Base-by-base conservation (phyloP, 1,284 basidiomycete genomes). In the Peniophora sp. region DNA sequence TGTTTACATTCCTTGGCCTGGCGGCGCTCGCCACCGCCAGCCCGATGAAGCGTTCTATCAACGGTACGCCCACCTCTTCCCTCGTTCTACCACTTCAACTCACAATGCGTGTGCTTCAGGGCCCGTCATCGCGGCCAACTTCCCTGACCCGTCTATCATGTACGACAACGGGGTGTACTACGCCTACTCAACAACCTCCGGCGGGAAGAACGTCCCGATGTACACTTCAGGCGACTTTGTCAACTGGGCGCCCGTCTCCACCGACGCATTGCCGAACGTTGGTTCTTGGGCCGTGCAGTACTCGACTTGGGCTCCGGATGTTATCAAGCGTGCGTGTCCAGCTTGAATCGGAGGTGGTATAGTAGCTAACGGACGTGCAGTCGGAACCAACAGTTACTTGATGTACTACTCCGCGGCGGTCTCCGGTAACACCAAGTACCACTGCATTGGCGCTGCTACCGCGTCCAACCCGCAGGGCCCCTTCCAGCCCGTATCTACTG, bases 81-180 rank as follows among this genome's bases (percentile, higher is more conserved):
- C 12, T 12, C 12, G 27, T 12, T 6, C 27, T 6, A 6, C 5
- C 27, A 32, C 27, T 6, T 6, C 27, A 5, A 32, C 27, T 32
- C 6, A 32, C 12, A 32, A 5, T 32, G 38, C n/a, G 16, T 41
- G 14, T 24, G 36, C 59, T 5, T 45, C 19, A 3, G 58, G 58
- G 9, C 56, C 58, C 19, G 56, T 55, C 20, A 55, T 60, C 25
- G 44, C 43, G 38, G 22, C 52, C 9, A 32, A 60, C 49, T 60
- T 60, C 46, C 56, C 58, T 12, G 58, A 60, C 48, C 58, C 58
- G 9, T 47, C 52, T n/a, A 55, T 57, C 39, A 52, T 59, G n/a
- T 39, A 51, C 34, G 53, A 53, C 6, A 27, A 25, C 24, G 50
- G 50, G 6, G 34, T 34, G 45, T 47, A 44, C 20, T 51, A 51